Conservation (phyloP, 2,329 filamentous ascomycete species). For the Coniochaeta hoffmannii region DNA sequence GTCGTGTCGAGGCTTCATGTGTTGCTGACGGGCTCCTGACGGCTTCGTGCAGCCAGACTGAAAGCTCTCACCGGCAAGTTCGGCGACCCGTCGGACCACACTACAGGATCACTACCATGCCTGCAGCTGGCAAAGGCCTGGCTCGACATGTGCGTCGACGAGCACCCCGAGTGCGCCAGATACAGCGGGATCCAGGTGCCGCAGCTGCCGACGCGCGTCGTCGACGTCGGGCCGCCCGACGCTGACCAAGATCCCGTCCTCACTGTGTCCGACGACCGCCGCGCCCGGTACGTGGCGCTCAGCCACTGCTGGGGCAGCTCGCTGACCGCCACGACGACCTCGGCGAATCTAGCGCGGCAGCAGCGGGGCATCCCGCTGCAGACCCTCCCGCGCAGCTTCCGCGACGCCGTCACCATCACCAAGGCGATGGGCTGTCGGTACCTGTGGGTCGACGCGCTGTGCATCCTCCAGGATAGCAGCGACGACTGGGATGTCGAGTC, state of each 20-base stretch:
- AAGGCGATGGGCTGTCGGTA: conserved; percentile 1
- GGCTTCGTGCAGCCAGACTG: too few relatives aligned
- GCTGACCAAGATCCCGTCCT: not conserved
- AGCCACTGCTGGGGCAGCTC: not conserved
- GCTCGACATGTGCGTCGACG: too few relatives aligned
- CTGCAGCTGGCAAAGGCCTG: too few relatives aligned
- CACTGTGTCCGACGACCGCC: not conserved
- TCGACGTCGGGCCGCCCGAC: not conserved
- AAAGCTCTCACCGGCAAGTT: not conserved
- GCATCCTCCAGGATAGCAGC: conserved; percentile 7
- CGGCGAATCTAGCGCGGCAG: not conserved
- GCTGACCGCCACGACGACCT: not conserved
- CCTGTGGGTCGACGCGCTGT: conserved; percentile 8
- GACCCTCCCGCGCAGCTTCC: conserved; percentile 1
- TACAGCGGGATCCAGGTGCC: too few relatives aligned
- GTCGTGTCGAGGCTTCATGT: too few relatives aligned
- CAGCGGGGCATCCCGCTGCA: not conserved
- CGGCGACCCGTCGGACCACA: too few relatives aligned
- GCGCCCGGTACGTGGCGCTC: not conserved
- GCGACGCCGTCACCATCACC: conserved; percentile 2
- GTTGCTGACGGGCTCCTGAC: too few relatives aligned
- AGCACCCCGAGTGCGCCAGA: too few relatives aligned
- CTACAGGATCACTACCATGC: too few relatives aligned
- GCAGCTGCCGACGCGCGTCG: too few relatives aligned
- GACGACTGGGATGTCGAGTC: not conserved